Evolutionary conservation across 1,139 yeast genomes (phyloP).

Genomic region (Kluyveromyces sp.): DNA sequence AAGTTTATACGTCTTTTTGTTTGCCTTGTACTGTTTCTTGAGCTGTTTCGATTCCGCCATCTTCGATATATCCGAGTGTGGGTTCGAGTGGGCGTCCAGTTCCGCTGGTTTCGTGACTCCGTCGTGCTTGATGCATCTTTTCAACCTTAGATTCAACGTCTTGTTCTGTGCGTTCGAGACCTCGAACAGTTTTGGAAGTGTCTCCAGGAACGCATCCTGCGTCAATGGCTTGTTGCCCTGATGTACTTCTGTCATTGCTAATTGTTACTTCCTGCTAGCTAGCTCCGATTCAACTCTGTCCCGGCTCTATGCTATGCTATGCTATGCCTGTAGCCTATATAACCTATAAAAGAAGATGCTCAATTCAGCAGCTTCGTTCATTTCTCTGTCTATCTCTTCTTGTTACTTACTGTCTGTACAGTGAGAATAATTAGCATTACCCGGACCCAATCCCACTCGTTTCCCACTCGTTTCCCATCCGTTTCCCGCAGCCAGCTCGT

Average conservation of each 20-base stretch:
- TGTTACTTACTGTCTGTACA: no score
- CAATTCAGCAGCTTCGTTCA: no score
- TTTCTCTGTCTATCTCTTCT: no score
- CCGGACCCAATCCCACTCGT: no score
- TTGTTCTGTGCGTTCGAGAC: slow-evolving; percentile 23
- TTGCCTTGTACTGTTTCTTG: not conserved
- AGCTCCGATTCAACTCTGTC: not conserved
- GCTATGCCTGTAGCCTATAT: no score
- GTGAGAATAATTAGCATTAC: no score
- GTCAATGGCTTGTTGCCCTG: not conserved
- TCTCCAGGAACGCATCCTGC: slow-evolving; percentile 19
- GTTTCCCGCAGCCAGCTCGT: no score
- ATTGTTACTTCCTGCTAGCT: not conserved
- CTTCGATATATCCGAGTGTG: slow-evolving; percentile 25
- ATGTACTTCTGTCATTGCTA: not conserved
- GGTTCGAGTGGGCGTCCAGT: slow-evolving; percentile 18
- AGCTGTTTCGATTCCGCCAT: slow-evolving; percentile 10
- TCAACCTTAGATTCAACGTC: slow-evolving; percentile 22
- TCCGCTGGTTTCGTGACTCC: slow-evolving; percentile 24
- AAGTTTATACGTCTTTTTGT: not conserved
- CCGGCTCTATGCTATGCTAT: not conserved
- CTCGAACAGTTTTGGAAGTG: slow-evolving; percentile 19
- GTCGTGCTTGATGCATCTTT: slow-evolving; percentile 23
- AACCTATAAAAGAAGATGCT: no score
- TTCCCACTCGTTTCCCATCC: no score